Evolutionary conservation across 1,284 basidiomycete species (phyloP).

Genomic region (Phylloboletellus chloephorus): DNA sequence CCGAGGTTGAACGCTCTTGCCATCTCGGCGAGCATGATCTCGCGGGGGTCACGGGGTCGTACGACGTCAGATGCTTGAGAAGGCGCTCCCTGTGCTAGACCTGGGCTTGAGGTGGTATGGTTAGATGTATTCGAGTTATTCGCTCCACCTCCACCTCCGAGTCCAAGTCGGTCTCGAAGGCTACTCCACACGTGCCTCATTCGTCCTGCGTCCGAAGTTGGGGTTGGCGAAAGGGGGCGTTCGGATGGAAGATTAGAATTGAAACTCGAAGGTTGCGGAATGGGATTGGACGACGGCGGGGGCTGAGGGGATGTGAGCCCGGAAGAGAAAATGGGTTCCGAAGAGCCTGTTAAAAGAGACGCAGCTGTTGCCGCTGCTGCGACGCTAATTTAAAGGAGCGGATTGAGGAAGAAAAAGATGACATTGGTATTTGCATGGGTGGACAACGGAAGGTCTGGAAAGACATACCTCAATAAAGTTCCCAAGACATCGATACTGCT

Average conservation of each 20-base stretch:
- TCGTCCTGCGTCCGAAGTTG: conserved; percentile 43
- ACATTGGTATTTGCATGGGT: conserved; percentile 1
- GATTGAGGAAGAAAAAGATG: background rate
- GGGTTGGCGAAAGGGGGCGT: conserved; percentile 45
- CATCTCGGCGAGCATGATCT: conserved; percentile 69
- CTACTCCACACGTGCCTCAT: conserved; percentile 59
- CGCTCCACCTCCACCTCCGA: conserved; percentile 30
- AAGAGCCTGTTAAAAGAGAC: conserved; percentile 60
- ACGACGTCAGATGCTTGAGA: conserved; percentile 21
- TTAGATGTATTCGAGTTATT: conserved; percentile 17
- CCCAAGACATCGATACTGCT: conserved; percentile 76
- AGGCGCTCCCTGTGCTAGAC: conserved; percentile 11
- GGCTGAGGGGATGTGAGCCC: conserved; percentile 34
- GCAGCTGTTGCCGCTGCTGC: conserved; percentile 78
- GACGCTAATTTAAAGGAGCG: conserved; percentile 41
- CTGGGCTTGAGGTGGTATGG: conserved; percentile 8
- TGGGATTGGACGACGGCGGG: conserved; percentile 13
- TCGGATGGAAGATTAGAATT: conserved; percentile 24
- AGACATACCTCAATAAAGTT: conserved; percentile 63
- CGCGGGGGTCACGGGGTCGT: conserved; percentile 44
- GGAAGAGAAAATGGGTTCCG: conserved; percentile 54
- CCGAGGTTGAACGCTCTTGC: conserved; percentile 69
- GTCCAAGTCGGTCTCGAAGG: conserved; percentile 58
- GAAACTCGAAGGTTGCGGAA: conserved; percentile 12
- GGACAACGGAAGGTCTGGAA: background rate